Evolutionary conservation across 768 basidiomycete species (phyloP), one percentile per base, ranked within the genome.

Genomic region (Chalciporus piperatus): DNA sequence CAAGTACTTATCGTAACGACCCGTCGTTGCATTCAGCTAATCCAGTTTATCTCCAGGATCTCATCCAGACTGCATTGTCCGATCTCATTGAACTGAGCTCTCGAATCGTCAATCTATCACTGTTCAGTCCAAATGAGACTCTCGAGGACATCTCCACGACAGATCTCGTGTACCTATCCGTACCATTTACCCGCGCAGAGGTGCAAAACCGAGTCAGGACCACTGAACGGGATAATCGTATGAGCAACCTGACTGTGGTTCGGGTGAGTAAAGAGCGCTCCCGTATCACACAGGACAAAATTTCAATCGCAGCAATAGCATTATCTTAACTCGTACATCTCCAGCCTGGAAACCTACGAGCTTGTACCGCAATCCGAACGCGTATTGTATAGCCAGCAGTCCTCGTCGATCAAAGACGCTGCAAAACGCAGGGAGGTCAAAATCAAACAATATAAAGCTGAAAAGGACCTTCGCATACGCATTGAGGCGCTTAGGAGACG

Each of bases 371-470:
- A 79, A 28, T 73, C 76, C 3, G 86, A 91, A 58, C 78, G 78
- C 41, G 69, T 67, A 12, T 63, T 92, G 11, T 79, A 84, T 57
- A 72, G 70, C 40, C 76, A 75, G 42, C 76, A 74, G 47, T 57
- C 77, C 10, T 74, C 75, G 9, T 59, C 72, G n/a, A 68, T 84
- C 44, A 68, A 61, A 10, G 88, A 98, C 66, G 79, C 85, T 17
- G 79, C 82, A 1, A 81, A 78, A 62, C 77, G 87, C 50, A 74
- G 97, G 58, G 93, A 96, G 58, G 67, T 85, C 30, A 99, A 97
- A 74, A 97, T 99, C 56, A 84, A 82, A 54, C 94, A 95, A 64
- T 98, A 83, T 68, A 84, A 86, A 68, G 80, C 82, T 50, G 93
- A 96, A 70, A 95, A 90, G 68, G 87, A 89, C 32, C 70, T 98